phyloP scores from a whole-genome alignment of 805 yeast species.

The Candida fluviatilis region DNA sequence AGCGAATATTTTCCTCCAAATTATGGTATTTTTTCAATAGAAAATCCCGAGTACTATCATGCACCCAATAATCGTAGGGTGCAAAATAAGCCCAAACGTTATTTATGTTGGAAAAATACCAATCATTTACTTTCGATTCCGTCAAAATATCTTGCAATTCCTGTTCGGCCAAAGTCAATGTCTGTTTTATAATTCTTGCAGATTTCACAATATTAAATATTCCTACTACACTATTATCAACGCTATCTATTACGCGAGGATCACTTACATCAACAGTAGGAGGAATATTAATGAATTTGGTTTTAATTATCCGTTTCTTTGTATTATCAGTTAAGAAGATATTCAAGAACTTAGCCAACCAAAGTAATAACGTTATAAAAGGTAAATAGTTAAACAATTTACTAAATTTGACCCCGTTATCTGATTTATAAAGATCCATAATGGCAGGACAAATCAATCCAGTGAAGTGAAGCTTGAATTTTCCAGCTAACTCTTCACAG shows the following conservation, averaged over 20 bases:
- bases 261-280: slow-evolving; percentile 14
- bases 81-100: slow-evolving; percentile 57
- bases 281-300: slow-evolving; percentile 13
- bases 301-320: slow-evolving; percentile 20
- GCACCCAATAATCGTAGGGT: slow-evolving; percentile 64
- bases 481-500: slow-evolving; percentile 18
- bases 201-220: slow-evolving; percentile 40
- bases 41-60: slow-evolving; percentile 43
- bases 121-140: slow-evolving; percentile 49
- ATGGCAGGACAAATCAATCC: slow-evolving; percentile 73
- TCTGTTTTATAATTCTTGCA: slow-evolving; percentile 47
- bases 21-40: slow-evolving; percentile 33
- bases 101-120: slow-evolving; percentile 30
- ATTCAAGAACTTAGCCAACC: slow-evolving; percentile 2
- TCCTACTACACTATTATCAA: slow-evolving; percentile 35
- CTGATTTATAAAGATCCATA: slow-evolving; percentile 50
- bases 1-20: slow-evolving; percentile 22
- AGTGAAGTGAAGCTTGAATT: slow-evolving; percentile 32
- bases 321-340: slow-evolving; percentile 9
- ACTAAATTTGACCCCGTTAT: slow-evolving; percentile 28
- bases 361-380: slow-evolving; percentile 11
- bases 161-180: slow-evolving; percentile 52
- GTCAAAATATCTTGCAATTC: slow-evolving; percentile 52
- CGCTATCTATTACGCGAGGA: not conserved
- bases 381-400: slow-evolving; percentile 25